These are phyloP conservation scores for Fusarium solani-melongenae DNA, from an alignment of 2,329 filamentous ascomycete species.

Conservation along the genomic window DNA sequence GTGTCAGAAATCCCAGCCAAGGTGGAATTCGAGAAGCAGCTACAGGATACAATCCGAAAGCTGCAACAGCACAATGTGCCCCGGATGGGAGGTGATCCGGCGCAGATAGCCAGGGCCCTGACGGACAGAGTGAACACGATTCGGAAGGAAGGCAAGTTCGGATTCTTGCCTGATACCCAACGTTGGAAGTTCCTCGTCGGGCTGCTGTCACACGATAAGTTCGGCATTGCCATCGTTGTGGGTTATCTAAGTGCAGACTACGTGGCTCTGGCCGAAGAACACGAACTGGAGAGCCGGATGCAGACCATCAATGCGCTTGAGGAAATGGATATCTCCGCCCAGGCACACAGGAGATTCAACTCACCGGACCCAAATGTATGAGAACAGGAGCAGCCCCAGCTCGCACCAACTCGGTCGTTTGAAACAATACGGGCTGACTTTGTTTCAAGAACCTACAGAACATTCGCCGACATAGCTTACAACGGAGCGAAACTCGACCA, in stretches of 20 bases:
- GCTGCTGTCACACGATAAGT: conserved; percentile 43
- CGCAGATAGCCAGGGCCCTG: conserved; percentile 28
- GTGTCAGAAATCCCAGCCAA: conserved; percentile 38
- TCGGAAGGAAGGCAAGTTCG: conserved; percentile 39
- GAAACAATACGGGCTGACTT: conserved; percentile 20
- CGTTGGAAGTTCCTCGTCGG: conserved; percentile 50
- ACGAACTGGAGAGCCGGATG: conserved; percentile 43
- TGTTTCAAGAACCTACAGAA: conserved; percentile 48
- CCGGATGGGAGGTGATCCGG: not conserved
- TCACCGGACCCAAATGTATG: conserved; percentile 49
- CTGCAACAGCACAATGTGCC: conserved; percentile 23
- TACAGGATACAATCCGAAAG: conserved; percentile 20
- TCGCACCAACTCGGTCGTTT: not conserved
- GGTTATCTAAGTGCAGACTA: conserved; percentile 41
- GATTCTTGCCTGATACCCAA: conserved; percentile 47
- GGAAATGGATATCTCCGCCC: conserved; percentile 40
- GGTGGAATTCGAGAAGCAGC: conserved; percentile 39
- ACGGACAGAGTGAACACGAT: conserved; percentile 41
- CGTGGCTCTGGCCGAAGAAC: conserved; percentile 42
- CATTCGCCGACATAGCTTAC: conserved; percentile 37
- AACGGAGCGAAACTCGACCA: conserved; percentile 14
- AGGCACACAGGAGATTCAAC: conserved; percentile 31
- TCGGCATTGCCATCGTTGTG: conserved; percentile 46
- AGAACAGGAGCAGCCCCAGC: conserved; percentile 5
- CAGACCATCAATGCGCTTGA: conserved; percentile 41